Evolutionary conservation across 352 stramenopile species (phyloP), one percentile per base, ranked within the genome.

Genomic region (Phytophthora pinifolia): DNA sequence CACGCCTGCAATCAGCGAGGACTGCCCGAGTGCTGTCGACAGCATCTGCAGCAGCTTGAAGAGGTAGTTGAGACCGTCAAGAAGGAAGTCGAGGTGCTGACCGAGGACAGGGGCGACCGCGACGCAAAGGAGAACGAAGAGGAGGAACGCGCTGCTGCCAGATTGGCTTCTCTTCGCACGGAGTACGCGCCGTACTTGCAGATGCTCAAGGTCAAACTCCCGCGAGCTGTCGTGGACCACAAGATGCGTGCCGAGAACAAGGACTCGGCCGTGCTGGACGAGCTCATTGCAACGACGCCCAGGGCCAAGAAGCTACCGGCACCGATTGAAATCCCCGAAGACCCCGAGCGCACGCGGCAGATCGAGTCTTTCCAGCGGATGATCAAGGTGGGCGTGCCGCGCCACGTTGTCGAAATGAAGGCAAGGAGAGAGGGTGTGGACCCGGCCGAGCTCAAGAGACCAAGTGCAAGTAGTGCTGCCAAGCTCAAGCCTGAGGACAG

Each of bases 161-260:
- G 50, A 61, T 27, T 70, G 9, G 9, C 49, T 9, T 17, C 45
- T 36, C 54, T 73, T 47, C 65, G 50, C 3, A 46, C 6, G n/a
- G 59, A 73, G 30, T 73, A 73, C 22, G 48, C 54, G 3, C 39
- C 79, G 6, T 94, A 88, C 61, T 72, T 94, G 45, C 80, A 88
- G 37, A 89, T 94, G 76, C 63, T 92, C 20, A 89, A 88, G 55
- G 83, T 94, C 14, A 76, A 81, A 13, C 66, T 86, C 5, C 73
- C 83, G 8, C 49, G 73, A 29, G 68, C 85, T 7, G 70, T 90
- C 6, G 82, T 92, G 6, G 64, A 90, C 49, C 79, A 91, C 49
- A 85, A 85, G 25, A 88, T 94, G 76, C 70, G 72, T 6, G 57
- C 62, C 3, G 77, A 86, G 36, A 73, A 71, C 10, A 75, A 83